Base-by-base conservation (phyloP, 1,139 yeast genomes). In the Suhomyces bokatorum region DNA sequence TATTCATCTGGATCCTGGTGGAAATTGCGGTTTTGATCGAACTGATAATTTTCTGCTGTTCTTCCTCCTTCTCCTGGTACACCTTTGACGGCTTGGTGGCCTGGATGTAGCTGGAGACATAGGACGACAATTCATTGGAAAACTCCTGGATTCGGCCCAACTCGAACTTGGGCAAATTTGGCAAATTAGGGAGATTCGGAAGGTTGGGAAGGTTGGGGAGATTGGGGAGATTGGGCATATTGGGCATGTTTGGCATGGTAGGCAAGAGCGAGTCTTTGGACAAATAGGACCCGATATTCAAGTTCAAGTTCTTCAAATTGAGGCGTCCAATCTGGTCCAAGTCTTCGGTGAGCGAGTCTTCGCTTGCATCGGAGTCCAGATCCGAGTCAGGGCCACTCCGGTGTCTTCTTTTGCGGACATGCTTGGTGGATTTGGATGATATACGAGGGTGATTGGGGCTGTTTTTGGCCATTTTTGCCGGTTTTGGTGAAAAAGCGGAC, bases 1-100 rank as follows among this genome's bases (percentile, higher is more conserved):
- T 74, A 31, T 70, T 65, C 69, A 81, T 69, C 51, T 80, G 85
- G 35, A 74, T 64, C 15, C 78, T 53, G 4, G 73, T 66, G 3
- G 74, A 65, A 9, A 73, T 53, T 12, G 75, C 67, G 0, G 78
- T 73, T 44, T 66, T 68, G 38, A 70, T 51, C 10, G 71, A 63
- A 47, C 67, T 65, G 34, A 60, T 49, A 22, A 58, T 33, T 30
- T 48, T 31, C 42, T 51, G 50, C 37, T 47, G 50, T 13, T 51
- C 50, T 17, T 29, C 35, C 10, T 24, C 36, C 15, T 31, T 32
- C 15, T 40, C 36, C 7, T n/a, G 17, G n/a, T 27, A 43, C 11
- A 42, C 46, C 6, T 37, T 47, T 17, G 44, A 8, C 6, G 44
- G 44, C 20, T 43, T 49, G 14, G 49, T 47, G 10, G 49, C 48